Evolutionary conservation across 2,329 filamentous ascomycete species (phyloP).

Genomic region (Penicillium sp.): DNA sequence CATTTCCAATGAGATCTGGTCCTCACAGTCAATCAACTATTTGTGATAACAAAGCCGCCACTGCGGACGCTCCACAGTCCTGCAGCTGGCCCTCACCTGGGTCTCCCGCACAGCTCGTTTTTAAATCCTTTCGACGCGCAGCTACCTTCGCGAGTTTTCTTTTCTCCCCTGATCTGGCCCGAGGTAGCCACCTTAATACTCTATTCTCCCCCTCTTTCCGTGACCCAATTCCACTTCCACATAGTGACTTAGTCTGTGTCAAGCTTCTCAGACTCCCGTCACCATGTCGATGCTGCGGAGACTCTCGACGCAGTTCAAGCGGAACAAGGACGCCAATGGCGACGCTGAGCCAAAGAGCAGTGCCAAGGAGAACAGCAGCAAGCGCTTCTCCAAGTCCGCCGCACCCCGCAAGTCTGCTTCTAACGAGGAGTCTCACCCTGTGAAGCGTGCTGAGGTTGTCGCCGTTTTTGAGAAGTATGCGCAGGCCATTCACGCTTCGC

Average conservation of each 20-base stretch:
- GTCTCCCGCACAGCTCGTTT: slow-evolving; percentile 25
- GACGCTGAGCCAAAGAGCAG: slow-evolving; percentile 39
- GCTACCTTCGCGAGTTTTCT: slow-evolving; percentile 17
- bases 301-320: slow-evolving; percentile 46
- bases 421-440: slow-evolving; percentile 30
- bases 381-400: slow-evolving; percentile 39
- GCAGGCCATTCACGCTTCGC: slow-evolving; percentile 57
- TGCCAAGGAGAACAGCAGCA: slow-evolving; percentile 32
- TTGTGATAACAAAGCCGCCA: slow-evolving; percentile 33
- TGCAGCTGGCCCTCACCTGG: slow-evolving; percentile 25
- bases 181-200: slow-evolving; percentile 11
- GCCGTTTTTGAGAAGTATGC: slow-evolving; percentile 50
- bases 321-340: slow-evolving; percentile 38
- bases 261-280: slow-evolving; percentile 16
- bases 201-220: slow-evolving; percentile 6
- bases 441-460: slow-evolving; percentile 46
- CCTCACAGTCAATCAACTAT: slow-evolving; percentile 28
- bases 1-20: slow-evolving; percentile 22
- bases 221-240: slow-evolving; percentile 8
- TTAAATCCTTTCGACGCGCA: slow-evolving; percentile 22
- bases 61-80: slow-evolving; percentile 26
- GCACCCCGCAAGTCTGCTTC: slow-evolving; percentile 28
- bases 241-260: slow-evolving; percentile 16
- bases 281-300: slow-evolving; percentile 48
- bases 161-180: slow-evolving; percentile 18